phyloP scores from a whole-genome alignment of 768 basidiomycete genomes.

The Russula emetica region DNA sequence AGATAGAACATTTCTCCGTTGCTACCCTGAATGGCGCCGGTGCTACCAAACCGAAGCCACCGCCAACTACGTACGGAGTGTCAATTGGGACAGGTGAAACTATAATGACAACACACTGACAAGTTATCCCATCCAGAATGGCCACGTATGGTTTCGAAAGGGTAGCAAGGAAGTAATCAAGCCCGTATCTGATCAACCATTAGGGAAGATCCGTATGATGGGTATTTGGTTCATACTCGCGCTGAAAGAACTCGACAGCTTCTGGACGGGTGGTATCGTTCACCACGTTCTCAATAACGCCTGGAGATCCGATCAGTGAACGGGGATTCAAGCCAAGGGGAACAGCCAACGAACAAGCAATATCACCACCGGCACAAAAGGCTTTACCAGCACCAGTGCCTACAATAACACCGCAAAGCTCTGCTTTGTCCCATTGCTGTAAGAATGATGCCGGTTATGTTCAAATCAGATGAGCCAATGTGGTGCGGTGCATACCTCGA shows the following conservation, averaged over 20 bases:
- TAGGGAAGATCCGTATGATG: not conserved
- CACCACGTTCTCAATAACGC: slow-evolving; percentile 50
- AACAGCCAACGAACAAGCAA: slow-evolving; percentile 57
- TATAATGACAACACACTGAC: slow-evolving; percentile 46
- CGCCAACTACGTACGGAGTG: slow-evolving; percentile 65
- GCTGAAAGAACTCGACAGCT: slow-evolving; percentile 85
- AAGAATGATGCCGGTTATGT: not conserved
- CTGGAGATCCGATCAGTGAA: slow-evolving; percentile 36
- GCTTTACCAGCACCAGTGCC: slow-evolving; percentile 68
- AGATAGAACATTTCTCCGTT: slow-evolving; percentile 85
- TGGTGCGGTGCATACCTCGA: slow-evolving; percentile 53
- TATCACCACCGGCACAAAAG: slow-evolving; percentile 95
- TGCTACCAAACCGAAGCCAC: slow-evolving; percentile 84
- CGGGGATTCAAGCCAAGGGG: not conserved
- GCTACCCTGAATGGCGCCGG: slow-evolving; percentile 88
- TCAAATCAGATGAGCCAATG: not conserved
- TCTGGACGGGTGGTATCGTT: slow-evolving; percentile 48
- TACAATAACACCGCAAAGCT: slow-evolving; percentile 67
- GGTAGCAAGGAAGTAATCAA: slow-evolving; percentile 67
- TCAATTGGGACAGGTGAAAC: slow-evolving; percentile 10
- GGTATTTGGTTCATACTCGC: slow-evolving; percentile 54
- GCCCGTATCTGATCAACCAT: slow-evolving; percentile 58
- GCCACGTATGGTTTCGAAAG: slow-evolving; percentile 86
- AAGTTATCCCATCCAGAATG: slow-evolving; percentile 86
- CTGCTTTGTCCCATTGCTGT: slow-evolving; percentile 72